Evolutionary conservation across 345 rosid genomes (phyloP).

Genomic region (Hibiscus tridactylites): DNA sequence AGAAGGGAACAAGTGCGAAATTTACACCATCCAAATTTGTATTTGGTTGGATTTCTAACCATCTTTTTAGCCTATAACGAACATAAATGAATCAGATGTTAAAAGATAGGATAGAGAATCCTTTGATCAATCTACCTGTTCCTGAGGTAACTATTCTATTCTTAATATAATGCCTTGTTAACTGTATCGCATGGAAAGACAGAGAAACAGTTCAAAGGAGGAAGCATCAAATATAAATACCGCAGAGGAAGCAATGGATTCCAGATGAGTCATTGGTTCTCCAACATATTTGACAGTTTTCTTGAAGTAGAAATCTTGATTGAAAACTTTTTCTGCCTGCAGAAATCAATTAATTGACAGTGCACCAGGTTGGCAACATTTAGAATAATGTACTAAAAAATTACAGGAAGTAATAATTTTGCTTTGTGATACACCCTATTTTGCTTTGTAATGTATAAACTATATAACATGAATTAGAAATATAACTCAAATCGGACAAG

Average conservation of each 20-base stretch:
- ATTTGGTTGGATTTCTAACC: not conserved
- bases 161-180: not conserved
- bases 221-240: constrained; percentile 29
- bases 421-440: not conserved
- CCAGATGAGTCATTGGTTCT: constrained; percentile 93
- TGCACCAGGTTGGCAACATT: not conserved
- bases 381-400: not conserved
- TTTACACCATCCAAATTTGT: not conserved
- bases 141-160: not conserved
- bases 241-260: constrained; percentile 96
- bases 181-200: not conserved
- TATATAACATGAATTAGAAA: not conserved
- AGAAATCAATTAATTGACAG: constrained; percentile 10
- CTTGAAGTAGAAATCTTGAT: constrained; percentile 87
- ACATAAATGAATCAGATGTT: not conserved
- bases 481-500: not conserved
- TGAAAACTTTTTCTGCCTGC: constrained; percentile 97
- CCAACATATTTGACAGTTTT: constrained; percentile 83
- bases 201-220: not conserved
- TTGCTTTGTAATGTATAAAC: not conserved
- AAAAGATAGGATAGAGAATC: not conserved
- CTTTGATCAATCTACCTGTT: not conserved
- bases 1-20: not conserved
- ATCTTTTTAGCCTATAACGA: not conserved
- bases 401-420: not conserved